These are phyloP conservation scores for Vitis hybrid DNA, from an alignment of 177 flowering plant species.

Conservation along the genomic window DNA sequence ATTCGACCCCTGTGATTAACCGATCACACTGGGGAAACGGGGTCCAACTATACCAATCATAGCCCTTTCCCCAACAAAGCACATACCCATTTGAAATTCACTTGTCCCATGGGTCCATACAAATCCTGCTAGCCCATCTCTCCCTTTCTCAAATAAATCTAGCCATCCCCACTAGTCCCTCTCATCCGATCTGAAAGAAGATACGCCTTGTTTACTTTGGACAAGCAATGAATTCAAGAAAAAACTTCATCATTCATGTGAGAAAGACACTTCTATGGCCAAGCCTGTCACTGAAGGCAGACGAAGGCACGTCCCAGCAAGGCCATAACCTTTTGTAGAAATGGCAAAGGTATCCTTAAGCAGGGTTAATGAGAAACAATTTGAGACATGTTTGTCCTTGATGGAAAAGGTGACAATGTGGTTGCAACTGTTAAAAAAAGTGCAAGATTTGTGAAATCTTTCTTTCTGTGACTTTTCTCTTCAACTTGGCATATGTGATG, in stretches of 20 bases:
- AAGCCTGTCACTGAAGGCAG: slow-evolving; percentile 6
- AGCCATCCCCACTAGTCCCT: slow-evolving; percentile 25
- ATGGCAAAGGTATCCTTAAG: slow-evolving; percentile 24
- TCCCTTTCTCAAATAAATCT: slow-evolving; percentile 20
- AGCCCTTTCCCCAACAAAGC: slow-evolving; percentile 13
- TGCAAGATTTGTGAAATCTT: slow-evolving; percentile 42
- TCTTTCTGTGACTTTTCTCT: slow-evolving; percentile 31
- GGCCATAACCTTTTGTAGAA: slow-evolving; percentile 17
- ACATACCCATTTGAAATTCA: slow-evolving; percentile 23
- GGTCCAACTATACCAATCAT: slow-evolving; percentile 23
- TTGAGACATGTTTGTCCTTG: slow-evolving; percentile 23
- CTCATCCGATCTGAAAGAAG: slow-evolving; percentile 37
- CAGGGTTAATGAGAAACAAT: slow-evolving; percentile 10
- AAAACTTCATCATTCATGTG: slow-evolving; percentile 17
- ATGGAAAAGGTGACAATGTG: slow-evolving; percentile 36
- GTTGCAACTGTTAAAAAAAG: slow-evolving; percentile 44
- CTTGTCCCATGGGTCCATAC: slow-evolving; percentile 33
- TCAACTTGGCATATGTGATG: slow-evolving; percentile 42
- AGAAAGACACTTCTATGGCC: slow-evolving; percentile 12
- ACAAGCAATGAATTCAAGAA: slow-evolving; percentile 22
- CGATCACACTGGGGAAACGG: slow-evolving; percentile 13
- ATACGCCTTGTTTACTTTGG: slow-evolving; percentile 34
- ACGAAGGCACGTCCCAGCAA: slow-evolving; percentile 4
- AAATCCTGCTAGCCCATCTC: slow-evolving; percentile 5
- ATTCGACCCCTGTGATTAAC: slow-evolving; percentile 14